Percentiles rank a stretch among this genome's conserved stretches.
Conservation (phyloP, 352 stramenopile genomes). For the Phytopythium boreale region DNA sequence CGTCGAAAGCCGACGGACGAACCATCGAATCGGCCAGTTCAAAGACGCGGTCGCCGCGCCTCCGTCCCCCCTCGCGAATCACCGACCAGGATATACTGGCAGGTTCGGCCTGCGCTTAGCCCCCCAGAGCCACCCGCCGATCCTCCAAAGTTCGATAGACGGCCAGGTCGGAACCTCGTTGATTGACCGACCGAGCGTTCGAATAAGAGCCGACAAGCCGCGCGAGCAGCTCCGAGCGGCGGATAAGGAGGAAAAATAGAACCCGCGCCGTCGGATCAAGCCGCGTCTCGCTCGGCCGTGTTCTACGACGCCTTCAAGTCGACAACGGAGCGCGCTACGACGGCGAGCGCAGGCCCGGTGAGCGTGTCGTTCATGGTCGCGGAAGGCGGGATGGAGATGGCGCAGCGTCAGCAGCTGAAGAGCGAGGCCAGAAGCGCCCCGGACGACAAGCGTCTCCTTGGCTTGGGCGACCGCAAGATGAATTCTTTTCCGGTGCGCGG, state of each 20-base stretch:
- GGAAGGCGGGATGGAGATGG: conserved; percentile 25
- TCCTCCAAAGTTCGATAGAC: neutral
- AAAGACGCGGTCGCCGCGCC: neutral
- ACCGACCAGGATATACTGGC: neutral
- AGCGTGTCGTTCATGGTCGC: conserved; percentile 11
- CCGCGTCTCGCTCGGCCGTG: neutral
- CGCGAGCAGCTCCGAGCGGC: neutral
- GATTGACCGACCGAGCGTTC: neutral
- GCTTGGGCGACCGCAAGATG: neutral
- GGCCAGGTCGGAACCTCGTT: neutral
- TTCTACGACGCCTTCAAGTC: neutral
- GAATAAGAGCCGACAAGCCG: neutral
- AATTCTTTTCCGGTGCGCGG: neutral
- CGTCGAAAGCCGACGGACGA: conserved; percentile 6
- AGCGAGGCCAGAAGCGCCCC: neutral
- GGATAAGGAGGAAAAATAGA: neutral
- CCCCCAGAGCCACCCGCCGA: neutral
- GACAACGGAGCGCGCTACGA: neutral
- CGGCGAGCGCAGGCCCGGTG: no score
- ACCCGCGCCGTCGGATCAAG: neutral
- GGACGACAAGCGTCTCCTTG: neutral
- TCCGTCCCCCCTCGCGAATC: neutral
- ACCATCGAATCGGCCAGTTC: neutral
- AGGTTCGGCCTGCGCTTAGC: neutral
- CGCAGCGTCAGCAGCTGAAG: conserved; percentile 19